Evolutionary conservation across 768 basidiomycete species (phyloP).

Genomic region (Nidula microcarpa): DNA sequence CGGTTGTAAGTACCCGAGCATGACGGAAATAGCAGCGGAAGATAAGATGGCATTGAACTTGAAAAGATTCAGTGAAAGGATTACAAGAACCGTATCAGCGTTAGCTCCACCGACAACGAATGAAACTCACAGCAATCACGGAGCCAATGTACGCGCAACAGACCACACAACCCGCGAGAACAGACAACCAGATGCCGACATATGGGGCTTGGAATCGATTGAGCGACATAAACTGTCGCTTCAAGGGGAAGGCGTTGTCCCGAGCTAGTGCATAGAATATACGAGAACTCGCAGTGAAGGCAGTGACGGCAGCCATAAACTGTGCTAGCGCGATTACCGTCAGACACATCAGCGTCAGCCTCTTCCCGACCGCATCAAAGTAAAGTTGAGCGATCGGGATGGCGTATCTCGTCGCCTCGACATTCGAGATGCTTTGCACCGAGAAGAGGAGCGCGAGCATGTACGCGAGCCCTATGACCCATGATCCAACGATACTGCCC

Average conservation of each 20-base stretch:
- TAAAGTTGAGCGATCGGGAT: constrained; percentile 60
- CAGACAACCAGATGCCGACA: constrained; percentile 53
- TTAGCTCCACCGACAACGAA: no score
- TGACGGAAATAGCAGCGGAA: constrained; percentile 53
- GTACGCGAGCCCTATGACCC: constrained; percentile 53
- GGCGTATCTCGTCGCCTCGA: constrained; percentile 48
- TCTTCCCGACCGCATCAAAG: constrained; percentile 47
- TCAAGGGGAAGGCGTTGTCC: constrained; percentile 49
- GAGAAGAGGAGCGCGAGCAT: constrained; percentile 59
- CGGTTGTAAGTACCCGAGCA: constrained; percentile 56
- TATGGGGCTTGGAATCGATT: constrained; percentile 54
- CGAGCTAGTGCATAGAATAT: constrained; percentile 55
- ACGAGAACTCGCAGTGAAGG: constrained; percentile 55
- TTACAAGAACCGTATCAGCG: no score
- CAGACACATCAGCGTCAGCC: constrained; percentile 47
- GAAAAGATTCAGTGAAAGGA: no score
- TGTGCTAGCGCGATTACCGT: constrained; percentile 46
- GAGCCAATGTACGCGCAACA: constrained; percentile 60
- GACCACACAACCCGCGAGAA: constrained; percentile 48
- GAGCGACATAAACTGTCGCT: constrained; percentile 42
- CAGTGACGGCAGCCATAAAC: constrained; percentile 53
- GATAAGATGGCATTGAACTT: constrained; percentile 57
- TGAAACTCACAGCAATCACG: constrained; percentile 41
- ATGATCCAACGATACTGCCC: constrained; percentile 53
- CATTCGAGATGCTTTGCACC: constrained; percentile 46